Conservation (phyloP, 352 stramenopile genomes). For the Phytopythium sindhum region DNA sequence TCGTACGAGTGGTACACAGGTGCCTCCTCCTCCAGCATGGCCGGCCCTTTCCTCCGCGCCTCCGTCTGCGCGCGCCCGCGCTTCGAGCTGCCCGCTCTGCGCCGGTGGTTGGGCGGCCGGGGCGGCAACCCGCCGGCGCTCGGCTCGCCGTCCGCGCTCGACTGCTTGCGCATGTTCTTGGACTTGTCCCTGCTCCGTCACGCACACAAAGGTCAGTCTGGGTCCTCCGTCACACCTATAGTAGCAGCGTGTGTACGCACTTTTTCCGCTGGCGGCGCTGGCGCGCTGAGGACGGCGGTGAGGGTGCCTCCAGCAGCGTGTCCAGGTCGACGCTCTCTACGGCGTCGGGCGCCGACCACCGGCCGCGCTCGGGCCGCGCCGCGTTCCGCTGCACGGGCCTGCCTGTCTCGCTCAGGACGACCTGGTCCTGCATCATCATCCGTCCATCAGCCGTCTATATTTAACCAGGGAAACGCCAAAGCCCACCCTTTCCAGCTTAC, state of each 20-base stretch:
- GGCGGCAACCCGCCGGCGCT: not conserved
- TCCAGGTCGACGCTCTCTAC: constrained; percentile 74
- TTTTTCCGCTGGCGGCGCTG: constrained; percentile 45
- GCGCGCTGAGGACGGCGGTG: constrained; percentile 25
- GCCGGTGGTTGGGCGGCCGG: constrained; percentile 16
- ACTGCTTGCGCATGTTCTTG: not conserved
- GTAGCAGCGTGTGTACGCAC: too few species aligned
- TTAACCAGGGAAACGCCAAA: not conserved
- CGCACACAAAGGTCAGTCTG: not conserved
- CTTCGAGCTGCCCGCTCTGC: not conserved
- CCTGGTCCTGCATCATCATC: constrained; percentile 43
- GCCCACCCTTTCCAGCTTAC: constrained; percentile 15
- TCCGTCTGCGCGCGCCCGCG: constrained; percentile 29
- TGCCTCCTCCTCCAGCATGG: constrained; percentile 27
- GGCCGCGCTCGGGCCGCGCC: constrained; percentile 36
- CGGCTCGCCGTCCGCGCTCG: not conserved
- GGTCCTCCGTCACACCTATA: too few species aligned
- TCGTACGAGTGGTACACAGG: constrained; percentile 78
- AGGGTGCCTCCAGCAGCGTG: constrained; percentile 71
- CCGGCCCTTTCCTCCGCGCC: constrained; percentile 17
- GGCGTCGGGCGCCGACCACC: constrained; percentile 67
- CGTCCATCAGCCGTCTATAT: not conserved
- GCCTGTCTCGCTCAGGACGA: constrained; percentile 54
- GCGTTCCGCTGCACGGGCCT: constrained; percentile 37
- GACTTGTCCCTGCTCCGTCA: constrained; percentile 22